Evolutionary conservation across 2,329 filamentous ascomycete species (phyloP).

Genomic region (Fusarium coffeatum): DNA sequence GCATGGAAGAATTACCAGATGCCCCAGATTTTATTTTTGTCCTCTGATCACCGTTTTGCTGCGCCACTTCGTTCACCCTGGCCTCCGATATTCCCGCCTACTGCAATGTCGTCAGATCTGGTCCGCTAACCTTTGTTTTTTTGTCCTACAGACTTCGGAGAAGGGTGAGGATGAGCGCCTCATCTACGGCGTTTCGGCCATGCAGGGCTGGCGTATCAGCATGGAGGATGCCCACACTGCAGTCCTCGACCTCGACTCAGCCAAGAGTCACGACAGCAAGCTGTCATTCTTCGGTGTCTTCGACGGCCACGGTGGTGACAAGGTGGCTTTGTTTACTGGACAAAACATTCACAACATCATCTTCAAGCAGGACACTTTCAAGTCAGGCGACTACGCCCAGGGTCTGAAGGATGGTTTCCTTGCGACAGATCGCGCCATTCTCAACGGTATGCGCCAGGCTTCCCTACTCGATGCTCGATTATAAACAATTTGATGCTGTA

Average conservation of each 20-base stretch:
- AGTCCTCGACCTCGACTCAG: constrained; percentile 80
- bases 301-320: constrained; percentile 96
- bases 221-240: constrained; percentile 98
- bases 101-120: constrained; percentile 20
- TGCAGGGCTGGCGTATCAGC: constrained; percentile 99
- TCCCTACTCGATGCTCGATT: constrained; percentile 13
- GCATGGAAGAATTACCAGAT: neutral
- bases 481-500: neutral
- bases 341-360: constrained; percentile 95
- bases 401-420: constrained; percentile 97
- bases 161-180: constrained; percentile 93
- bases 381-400: constrained; percentile 90
- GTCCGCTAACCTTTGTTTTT: constrained; percentile 44
- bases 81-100: constrained; percentile 33
- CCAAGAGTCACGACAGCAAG: constrained; percentile 75
- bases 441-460: constrained; percentile 76
- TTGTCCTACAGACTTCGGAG: constrained; percentile 76
- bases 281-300: constrained; percentile 98
- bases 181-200: constrained; percentile 93
- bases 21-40: neutral
- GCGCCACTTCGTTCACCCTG: constrained; percentile 1
- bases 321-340: constrained; percentile 92
- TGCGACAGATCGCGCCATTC: constrained; percentile 93
- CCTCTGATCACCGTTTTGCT: neutral
- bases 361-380: constrained; percentile 93